A percentile compares a stretch with the other conserved stretches of the same genome.
Conservation (phyloP, 1,139 yeast species). For the Taphrina flavorubra region DNA sequence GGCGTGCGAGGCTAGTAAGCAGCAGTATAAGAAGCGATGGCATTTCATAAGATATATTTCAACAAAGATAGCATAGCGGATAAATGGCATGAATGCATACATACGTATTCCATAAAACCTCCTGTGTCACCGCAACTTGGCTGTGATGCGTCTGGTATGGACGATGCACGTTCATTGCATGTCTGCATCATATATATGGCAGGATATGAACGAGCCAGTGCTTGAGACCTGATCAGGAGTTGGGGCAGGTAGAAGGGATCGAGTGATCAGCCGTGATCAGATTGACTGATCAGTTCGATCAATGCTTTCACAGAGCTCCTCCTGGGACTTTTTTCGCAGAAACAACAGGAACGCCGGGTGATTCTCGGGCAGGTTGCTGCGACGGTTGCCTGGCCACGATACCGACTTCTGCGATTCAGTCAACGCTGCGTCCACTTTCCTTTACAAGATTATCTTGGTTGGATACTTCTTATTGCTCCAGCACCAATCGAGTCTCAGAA, state of each 20-base stretch:
- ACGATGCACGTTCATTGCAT: too few species aligned
- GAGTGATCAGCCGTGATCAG: background rate
- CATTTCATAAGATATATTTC: background rate
- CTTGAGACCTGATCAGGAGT: background rate
- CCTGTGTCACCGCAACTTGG: too few species aligned
- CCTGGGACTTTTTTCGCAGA: slow-evolving; percentile 14
- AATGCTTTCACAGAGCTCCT: background rate
- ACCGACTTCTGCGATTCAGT: too few species aligned
- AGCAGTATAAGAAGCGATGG: background rate
- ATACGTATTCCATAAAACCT: too few species aligned
- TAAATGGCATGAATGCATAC: too few species aligned
- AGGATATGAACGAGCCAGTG: too few species aligned
- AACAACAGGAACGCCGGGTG: slow-evolving; percentile 16
- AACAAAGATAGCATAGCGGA: background rate
- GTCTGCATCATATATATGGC: too few species aligned
- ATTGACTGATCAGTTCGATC: background rate
- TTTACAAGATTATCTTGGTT: too few species aligned
- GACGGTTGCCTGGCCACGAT: too few species aligned
- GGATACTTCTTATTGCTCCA: background rate
- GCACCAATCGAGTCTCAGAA: slow-evolving; percentile 1
- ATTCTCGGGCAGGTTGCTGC: background rate
- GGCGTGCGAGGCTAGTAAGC: slow-evolving; percentile 1
- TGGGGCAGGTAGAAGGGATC: too few species aligned
- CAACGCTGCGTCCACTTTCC: too few species aligned
- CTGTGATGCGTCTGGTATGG: too few species aligned